Percentiles rank a stretch among this genome's conserved stretches.
phyloP scores from a whole-genome alignment of 441 rosid species.

The Croton setiger region DNA sequence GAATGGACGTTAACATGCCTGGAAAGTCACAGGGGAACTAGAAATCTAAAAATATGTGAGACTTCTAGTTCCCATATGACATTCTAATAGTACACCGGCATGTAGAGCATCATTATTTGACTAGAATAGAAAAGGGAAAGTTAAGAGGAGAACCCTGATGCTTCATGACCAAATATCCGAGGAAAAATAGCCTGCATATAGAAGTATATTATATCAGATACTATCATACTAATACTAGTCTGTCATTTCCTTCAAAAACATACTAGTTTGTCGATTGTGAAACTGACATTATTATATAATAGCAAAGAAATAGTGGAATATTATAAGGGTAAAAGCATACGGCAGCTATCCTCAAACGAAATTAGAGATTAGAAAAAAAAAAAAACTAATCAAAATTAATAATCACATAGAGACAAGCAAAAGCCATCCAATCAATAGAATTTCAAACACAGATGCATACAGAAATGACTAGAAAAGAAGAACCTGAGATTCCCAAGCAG shows the following conservation, averaged over 20 bases:
- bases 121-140: constrained; percentile 18
- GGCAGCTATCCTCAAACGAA: too few species aligned
- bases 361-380: background rate
- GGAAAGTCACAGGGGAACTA: background rate
- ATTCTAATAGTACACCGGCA: background rate
- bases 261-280: too few species aligned
- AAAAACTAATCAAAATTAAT: too few species aligned
- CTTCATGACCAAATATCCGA: constrained; percentile 94
- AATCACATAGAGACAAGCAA: background rate
- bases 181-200: constrained; percentile 73
- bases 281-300: too few species aligned
- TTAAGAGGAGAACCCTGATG: constrained; percentile 62
- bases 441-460: too few species aligned
- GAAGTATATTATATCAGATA: constrained; percentile 15
- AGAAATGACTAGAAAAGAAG: background rate
- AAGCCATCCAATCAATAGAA: background rate
- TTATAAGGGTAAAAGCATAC: too few species aligned
- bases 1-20: background rate
- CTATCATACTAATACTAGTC: background rate
- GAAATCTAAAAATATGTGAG: background rate
- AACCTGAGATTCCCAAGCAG: constrained; percentile 87
- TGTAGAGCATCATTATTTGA: background rate
- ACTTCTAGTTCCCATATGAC: background rate
- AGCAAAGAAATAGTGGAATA: too few species aligned
- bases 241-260: too few species aligned